phyloP scores from a whole-genome alignment of 1,284 basidiomycete genomes.

The Tylopilus orsonianus region DNA sequence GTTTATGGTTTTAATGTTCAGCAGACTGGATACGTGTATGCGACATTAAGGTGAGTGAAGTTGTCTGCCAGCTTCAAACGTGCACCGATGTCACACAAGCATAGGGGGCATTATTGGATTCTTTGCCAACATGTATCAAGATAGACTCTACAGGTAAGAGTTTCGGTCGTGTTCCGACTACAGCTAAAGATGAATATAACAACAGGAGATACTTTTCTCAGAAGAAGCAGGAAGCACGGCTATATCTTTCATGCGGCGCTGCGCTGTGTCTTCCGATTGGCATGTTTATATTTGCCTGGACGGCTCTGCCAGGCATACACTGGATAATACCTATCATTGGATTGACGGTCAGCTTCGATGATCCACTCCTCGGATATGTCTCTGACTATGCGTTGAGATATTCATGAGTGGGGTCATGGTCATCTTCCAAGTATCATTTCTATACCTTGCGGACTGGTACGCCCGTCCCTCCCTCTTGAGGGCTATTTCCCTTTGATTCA shows the following conservation, averaged over 20 bases:
- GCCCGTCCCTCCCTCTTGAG: constrained; percentile 15
- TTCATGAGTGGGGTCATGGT: constrained; percentile 57
- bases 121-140: constrained; percentile 59
- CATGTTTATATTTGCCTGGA: constrained; percentile 53
- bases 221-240: constrained; percentile 59
- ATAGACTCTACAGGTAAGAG: constrained; percentile 60
- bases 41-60: constrained; percentile 53
- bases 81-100: constrained; percentile 36
- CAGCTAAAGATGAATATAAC: neutral
- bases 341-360: constrained; percentile 34
- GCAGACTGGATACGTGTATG: constrained; percentile 62
- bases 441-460: constrained; percentile 72
- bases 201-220: constrained; percentile 30
- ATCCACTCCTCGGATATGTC: neutral
- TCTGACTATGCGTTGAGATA: constrained; percentile 39
- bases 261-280: constrained; percentile 52
- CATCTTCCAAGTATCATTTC: constrained; percentile 64
- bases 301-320: constrained; percentile 27
- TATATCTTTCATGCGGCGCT: constrained; percentile 54
- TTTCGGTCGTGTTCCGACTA: neutral
- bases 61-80: neutral
- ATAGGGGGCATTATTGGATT: constrained; percentile 64
- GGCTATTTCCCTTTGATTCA: neutral
- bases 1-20: constrained; percentile 67
- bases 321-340: constrained; percentile 48